These are phyloP conservation scores for Penicillium cataractarum DNA, from an alignment of 495 filamentous ascomycete species.

Conservation along the genomic window DNA sequence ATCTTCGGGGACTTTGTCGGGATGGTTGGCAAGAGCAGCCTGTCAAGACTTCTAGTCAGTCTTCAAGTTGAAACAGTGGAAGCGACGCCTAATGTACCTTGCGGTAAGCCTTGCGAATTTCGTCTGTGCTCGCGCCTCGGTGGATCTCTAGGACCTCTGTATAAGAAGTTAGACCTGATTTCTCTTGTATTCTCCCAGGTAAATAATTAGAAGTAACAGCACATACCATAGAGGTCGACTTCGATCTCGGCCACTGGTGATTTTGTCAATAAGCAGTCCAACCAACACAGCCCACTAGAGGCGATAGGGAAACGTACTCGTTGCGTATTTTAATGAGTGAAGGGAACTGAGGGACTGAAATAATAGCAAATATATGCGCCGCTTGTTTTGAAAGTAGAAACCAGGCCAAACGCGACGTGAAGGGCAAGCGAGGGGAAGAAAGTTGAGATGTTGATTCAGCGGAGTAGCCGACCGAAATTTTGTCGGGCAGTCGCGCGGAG, in stretches of 20 bases:
- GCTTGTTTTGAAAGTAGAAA: neutral
- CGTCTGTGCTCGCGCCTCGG: conserved; percentile 69
- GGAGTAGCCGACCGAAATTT: conserved; percentile 29
- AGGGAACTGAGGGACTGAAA: neutral
- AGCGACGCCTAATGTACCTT: conserved; percentile 61
- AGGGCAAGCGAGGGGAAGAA: conserved; percentile 8
- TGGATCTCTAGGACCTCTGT: conserved; percentile 77
- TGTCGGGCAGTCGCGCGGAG: conserved; percentile 35
- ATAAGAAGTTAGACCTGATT: conserved; percentile 18
- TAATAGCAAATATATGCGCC: neutral
- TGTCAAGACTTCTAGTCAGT: conserved; percentile 38
- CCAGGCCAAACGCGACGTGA: conserved; percentile 8
- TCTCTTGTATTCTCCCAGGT: conserved; percentile 4
- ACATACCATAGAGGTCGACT: conserved; percentile 53
- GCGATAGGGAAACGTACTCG: conserved; percentile 5
- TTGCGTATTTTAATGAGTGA: neutral
- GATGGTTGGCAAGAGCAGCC: conserved; percentile 87
- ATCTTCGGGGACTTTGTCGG: conserved; percentile 91
- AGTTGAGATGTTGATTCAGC: conserved; percentile 16
- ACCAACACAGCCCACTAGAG: neutral
- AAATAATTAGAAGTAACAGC: too few relatives aligned
- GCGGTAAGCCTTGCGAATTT: conserved; percentile 97
- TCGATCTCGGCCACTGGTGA: conserved; percentile 41
- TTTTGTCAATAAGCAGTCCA: conserved; percentile 21
- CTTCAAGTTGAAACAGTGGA: neutral